Percentiles rank a stretch among this genome's conserved stretches.
These are phyloP conservation scores for Myriosclerotinia curreyana DNA, from an alignment of 2,329 filamentous ascomycete genomes.

Conservation along the genomic window DNA sequence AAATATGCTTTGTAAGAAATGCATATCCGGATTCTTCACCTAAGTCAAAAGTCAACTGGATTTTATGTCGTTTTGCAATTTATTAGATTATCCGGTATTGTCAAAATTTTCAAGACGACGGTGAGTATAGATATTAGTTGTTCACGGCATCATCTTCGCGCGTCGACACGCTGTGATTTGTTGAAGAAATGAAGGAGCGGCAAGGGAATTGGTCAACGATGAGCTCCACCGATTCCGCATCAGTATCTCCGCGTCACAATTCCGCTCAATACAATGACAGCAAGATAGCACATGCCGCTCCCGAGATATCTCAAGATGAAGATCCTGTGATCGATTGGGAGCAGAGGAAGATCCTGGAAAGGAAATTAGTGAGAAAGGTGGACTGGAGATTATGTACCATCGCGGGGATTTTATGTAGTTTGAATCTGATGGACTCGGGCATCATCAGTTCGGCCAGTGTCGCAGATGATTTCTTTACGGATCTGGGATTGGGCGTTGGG, in stretches of 20 bases:
- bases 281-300: not conserved
- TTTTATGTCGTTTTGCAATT: not conserved
- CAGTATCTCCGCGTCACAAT: not conserved
- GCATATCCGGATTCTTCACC: not conserved
- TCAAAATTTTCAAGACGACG: not conserved
- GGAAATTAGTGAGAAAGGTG: constrained; percentile 57
- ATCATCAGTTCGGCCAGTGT: constrained; percentile 69
- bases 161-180: not conserved
- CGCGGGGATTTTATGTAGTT: constrained; percentile 65
- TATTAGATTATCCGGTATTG: not conserved
- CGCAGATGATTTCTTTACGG: constrained; percentile 47
- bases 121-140: not conserved
- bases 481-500: constrained; percentile 59
- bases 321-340: not conserved
- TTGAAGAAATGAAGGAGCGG: not conserved
- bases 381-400: constrained; percentile 68
- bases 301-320: constrained; percentile 1
- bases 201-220: not conserved
- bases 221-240: constrained; percentile 11
- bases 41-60: not conserved
- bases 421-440: constrained; percentile 67
- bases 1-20: constrained; percentile 3
- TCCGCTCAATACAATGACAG: not conserved
- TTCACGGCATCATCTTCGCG: not conserved
- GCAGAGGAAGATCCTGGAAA: constrained; percentile 35